phyloP scores from a whole-genome alignment of 768 basidiomycete genomes.

The Candolleomyces aberdarensis region DNA sequence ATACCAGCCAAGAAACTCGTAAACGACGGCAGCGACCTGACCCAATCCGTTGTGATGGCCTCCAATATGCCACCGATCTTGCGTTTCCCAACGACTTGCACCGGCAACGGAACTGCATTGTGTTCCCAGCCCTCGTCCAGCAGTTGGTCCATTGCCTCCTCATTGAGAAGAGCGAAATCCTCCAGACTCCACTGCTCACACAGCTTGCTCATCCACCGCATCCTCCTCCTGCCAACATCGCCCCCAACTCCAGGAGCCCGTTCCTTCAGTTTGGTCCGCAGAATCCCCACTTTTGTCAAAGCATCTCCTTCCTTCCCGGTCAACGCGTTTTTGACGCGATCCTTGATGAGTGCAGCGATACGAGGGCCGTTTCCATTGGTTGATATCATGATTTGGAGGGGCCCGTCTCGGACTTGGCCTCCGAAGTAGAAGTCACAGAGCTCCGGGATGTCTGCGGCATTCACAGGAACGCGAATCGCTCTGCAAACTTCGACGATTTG shows the following conservation, averaged over 20 bases:
- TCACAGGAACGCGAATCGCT: constrained; percentile 74
- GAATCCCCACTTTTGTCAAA: constrained; percentile 72
- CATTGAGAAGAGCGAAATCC: constrained; percentile 70
- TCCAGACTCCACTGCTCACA: constrained; percentile 87
- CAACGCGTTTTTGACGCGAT: constrained; percentile 62
- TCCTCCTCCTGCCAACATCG: constrained; percentile 68
- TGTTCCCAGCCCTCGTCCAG: constrained; percentile 88
- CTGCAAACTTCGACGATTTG: constrained; percentile 72
- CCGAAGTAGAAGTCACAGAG: constrained; percentile 99
- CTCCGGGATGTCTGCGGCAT: constrained; percentile 94
- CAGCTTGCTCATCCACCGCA: constrained; percentile 89
- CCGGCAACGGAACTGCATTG: constrained; percentile 35
- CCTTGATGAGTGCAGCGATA: constrained; percentile 80
- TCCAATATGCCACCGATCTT: neutral
- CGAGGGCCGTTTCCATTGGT: constrained; percentile 93
- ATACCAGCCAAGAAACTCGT: neutral
- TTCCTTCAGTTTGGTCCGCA: constrained; percentile 70
- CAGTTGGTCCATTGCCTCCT: constrained; percentile 57
- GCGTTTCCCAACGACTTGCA: neutral
- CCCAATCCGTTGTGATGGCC: neutral
- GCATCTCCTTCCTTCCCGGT: constrained; percentile 73
- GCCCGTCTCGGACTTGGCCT: constrained; percentile 84
- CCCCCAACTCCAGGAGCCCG: constrained; percentile 85
- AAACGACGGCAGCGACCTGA: neutral
- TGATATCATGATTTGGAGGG: constrained; percentile 93